A percentile compares a stretch with the other conserved stretches of the same genome.
These are phyloP conservation scores for Aspergillus carbonarius DNA, from an alignment of 2,329 filamentous ascomycete species.

Conservation along the genomic window DNA sequence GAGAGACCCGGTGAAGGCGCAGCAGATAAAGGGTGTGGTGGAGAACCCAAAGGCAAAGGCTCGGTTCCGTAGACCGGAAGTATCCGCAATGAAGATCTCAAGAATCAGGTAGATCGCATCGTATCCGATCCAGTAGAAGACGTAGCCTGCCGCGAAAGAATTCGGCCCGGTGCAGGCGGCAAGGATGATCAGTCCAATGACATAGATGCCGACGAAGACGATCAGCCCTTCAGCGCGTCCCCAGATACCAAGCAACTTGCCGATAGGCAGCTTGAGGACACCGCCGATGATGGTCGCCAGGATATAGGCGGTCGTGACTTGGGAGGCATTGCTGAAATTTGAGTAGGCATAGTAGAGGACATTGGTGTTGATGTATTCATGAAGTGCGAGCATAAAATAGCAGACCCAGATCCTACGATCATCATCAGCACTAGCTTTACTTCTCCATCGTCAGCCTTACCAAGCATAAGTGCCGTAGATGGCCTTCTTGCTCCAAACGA, in stretches of 20 bases:
- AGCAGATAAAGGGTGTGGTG: constrained; percentile 62
- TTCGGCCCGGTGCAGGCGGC: constrained; percentile 61
- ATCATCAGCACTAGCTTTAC: not conserved
- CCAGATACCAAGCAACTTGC: constrained; percentile 64
- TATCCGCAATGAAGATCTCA: constrained; percentile 63
- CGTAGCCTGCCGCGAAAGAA: constrained; percentile 63
- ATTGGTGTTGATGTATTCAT: constrained; percentile 43
- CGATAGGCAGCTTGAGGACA: constrained; percentile 59
- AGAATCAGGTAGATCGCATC: constrained; percentile 58
- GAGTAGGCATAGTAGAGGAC: constrained; percentile 54
- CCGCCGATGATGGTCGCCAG: constrained; percentile 58
- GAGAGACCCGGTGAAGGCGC: constrained; percentile 56
- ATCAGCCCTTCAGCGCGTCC: constrained; percentile 60
- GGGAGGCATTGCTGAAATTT: constrained; percentile 53
- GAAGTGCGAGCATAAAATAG: constrained; percentile 49
- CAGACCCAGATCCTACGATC: constrained; percentile 47
- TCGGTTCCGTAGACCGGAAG: constrained; percentile 60
- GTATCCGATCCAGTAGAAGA: constrained; percentile 62
- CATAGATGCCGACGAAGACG: constrained; percentile 50
- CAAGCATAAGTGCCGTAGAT: constrained; percentile 32
- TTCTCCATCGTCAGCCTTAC: constrained; percentile 13
- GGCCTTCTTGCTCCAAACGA: constrained; percentile 45
- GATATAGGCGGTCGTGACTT: constrained; percentile 53
- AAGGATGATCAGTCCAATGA: constrained; percentile 59
- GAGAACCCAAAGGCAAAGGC: constrained; percentile 61